Percentiles rank a stretch among this genome's conserved stretches.
Conservation (phyloP, 148 eudicot genomes). For the Camellia sinensis region DNA sequence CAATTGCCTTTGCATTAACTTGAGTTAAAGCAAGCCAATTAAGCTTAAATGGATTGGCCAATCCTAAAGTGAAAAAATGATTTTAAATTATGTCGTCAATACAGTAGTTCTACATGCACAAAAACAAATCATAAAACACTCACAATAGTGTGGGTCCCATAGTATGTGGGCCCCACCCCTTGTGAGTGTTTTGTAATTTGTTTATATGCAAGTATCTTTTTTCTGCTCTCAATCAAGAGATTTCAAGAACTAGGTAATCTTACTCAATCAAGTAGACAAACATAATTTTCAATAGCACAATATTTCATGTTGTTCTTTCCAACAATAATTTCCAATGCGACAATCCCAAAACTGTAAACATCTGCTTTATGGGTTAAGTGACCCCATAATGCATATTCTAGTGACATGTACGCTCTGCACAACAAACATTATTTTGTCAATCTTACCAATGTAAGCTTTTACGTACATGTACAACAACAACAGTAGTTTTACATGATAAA, state of each 20-base stretch:
- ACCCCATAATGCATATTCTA: conserved; percentile 80
- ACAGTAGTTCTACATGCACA: too few relatives aligned
- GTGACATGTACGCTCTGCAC: conserved; percentile 74
- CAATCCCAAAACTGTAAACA: conserved; percentile 73
- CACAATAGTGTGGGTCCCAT: too few relatives aligned
- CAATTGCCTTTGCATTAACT: neutral
- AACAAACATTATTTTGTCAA: neutral
- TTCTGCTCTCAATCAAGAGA: too few relatives aligned
- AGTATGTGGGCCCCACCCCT: too few relatives aligned
- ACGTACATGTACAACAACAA: too few relatives aligned
- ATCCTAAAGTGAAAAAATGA: too few relatives aligned
- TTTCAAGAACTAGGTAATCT: neutral
- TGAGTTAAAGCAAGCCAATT: neutral
- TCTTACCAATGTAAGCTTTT: too few relatives aligned
- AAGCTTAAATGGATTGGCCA: neutral
- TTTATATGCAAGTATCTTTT: too few relatives aligned
- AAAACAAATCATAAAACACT: too few relatives aligned
- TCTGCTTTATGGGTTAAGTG: conserved; percentile 69
- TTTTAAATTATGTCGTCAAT: too few relatives aligned
- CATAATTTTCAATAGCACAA: conserved; percentile 41
- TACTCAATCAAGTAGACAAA: conserved; percentile 80
- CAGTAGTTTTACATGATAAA: too few relatives aligned
- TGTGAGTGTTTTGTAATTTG: too few relatives aligned
- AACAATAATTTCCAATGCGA: conserved; percentile 61
- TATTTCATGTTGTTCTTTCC: conserved; percentile 61